Evolutionary conservation across 2,329 filamentous ascomycete species (phyloP).

Genomic region (Alternaria triticimaculans): DNA sequence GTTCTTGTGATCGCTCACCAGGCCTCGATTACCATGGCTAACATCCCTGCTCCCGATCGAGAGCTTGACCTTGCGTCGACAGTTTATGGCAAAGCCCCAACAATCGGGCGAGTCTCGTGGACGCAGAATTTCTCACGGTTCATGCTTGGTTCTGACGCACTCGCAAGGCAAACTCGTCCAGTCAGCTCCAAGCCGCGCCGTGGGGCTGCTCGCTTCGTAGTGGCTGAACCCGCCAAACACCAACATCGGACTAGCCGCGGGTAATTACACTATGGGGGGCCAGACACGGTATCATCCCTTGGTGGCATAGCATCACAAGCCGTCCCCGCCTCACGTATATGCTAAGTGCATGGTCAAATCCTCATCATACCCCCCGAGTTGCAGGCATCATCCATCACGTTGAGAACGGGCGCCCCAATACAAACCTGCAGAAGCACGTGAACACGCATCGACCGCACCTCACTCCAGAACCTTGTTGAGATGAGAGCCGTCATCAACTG

Average conservation of each 20-base stretch:
- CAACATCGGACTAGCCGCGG: slow-evolving; percentile 8
- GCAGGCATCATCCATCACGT: not conserved
- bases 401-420: not conserved
- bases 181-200: slow-evolving; percentile 2
- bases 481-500: not conserved
- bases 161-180: not conserved
- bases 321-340: not conserved
- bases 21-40: not conserved
- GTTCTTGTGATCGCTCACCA: not conserved
- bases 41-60: slow-evolving; percentile 2
- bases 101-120: slow-evolving; percentile 2
- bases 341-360: not conserved
- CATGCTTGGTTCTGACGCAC: slow-evolving; percentile 4
- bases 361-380: not conserved
- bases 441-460: not conserved
- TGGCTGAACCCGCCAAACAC: slow-evolving; percentile 3
- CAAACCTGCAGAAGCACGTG: not conserved
- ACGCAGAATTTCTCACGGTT: slow-evolving; percentile 6
- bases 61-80: not conserved
- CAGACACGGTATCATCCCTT: not conserved
- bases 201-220: slow-evolving; percentile 3
- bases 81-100: not conserved
- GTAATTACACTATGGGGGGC: not conserved
- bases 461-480: not conserved
- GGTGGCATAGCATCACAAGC: not conserved